Conservation (phyloP, 1,139 yeast genomes). For the Hemisphaericaspora xylanilytica region DNA sequence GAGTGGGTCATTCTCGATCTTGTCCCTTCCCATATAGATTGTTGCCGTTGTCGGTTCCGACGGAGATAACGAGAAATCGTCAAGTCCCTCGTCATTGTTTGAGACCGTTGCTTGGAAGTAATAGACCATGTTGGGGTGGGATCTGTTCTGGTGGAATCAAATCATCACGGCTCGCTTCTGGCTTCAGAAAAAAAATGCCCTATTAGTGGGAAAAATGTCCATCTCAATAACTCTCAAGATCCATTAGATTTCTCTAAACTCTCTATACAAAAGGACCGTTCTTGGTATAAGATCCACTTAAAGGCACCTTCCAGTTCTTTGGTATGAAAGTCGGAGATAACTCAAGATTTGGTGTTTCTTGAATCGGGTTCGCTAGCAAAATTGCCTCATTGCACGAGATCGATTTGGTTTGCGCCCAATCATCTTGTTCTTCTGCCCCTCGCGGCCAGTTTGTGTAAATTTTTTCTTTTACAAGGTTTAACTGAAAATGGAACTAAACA, state of each 20-base stretch:
- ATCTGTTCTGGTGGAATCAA: too few species aligned
- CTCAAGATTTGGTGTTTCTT: neutral
- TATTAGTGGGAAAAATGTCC: neutral
- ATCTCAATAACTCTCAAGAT: too few species aligned
- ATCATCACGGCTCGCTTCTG: too few species aligned
- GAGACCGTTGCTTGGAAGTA: conserved; percentile 43
- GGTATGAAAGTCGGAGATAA: too few species aligned
- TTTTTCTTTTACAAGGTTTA: too few species aligned
- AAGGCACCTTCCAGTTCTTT: too few species aligned
- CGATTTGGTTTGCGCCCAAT: neutral
- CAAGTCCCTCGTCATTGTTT: conserved; percentile 6
- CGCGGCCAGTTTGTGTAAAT: too few species aligned
- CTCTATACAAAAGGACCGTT: too few species aligned
- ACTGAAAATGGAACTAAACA: neutral
- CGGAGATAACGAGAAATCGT: conserved; percentile 16
- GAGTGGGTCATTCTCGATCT: conserved; percentile 70
- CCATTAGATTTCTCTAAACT: too few species aligned
- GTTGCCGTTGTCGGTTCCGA: conserved; percentile 28
- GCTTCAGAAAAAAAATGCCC: neutral
- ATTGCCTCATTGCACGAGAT: neutral
- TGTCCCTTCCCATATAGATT: conserved; percentile 75
- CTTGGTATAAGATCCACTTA: too few species aligned
- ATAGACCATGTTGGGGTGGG: conserved; percentile 49
- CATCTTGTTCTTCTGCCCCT: too few species aligned
- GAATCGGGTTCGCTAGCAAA: neutral